Conservation (phyloP, 148 eudicot species). For the Heliosperma pusillum region DNA sequence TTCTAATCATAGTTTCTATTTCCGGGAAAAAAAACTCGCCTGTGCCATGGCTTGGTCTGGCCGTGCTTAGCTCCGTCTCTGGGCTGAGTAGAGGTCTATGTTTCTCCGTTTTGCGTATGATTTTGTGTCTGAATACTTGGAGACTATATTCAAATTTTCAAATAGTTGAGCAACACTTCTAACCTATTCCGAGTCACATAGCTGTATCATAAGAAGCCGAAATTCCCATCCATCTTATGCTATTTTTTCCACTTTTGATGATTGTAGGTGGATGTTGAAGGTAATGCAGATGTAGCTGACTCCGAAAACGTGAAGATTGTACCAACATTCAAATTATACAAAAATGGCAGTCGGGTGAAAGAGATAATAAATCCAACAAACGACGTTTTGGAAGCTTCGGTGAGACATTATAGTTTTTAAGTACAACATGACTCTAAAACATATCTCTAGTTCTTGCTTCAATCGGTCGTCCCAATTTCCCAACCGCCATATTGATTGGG, state of each 20-base stretch:
- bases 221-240: neutral
- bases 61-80: too few relatives aligned
- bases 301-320: constrained; percentile 65
- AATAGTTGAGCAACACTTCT: too few relatives aligned
- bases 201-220: neutral
- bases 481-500: constrained; percentile 11
- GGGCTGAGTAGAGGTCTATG: too few relatives aligned
- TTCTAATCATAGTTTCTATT: too few relatives aligned
- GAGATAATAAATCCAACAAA: constrained; percentile 73
- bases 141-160: too few relatives aligned
- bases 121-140: too few relatives aligned
- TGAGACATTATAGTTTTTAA: constrained; percentile 75
- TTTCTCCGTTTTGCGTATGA: too few relatives aligned
- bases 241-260: neutral
- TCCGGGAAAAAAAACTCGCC: too few relatives aligned
- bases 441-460: constrained; percentile 25
- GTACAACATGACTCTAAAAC: constrained; percentile 6
- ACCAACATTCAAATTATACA: constrained; percentile 86
- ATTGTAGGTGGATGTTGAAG: constrained; percentile 71
- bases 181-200: too few relatives aligned
- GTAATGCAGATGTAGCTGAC: constrained; percentile 45
- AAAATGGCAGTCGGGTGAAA: constrained; percentile 62
- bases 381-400: constrained; percentile 76
- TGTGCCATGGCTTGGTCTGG: too few relatives aligned
- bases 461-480: constrained; percentile 3